phyloP scores from a whole-genome alignment of 2,329 filamentous ascomycete species.

The Apiospora marii region DNA sequence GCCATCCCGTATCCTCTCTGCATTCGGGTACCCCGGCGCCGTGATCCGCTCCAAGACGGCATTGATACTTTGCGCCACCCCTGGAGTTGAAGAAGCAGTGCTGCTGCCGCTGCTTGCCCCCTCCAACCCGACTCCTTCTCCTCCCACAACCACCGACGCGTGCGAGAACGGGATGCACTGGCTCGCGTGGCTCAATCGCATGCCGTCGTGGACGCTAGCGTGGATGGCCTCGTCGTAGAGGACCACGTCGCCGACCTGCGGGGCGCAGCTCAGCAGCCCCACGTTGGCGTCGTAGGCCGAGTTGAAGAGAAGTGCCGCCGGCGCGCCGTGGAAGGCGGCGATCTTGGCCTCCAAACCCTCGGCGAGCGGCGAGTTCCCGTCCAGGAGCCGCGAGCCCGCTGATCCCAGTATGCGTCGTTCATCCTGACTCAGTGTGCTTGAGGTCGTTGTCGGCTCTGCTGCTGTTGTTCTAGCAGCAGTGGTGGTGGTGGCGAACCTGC shows the following conservation, averaged over 20 bases:
- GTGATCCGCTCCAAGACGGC: slow-evolving; percentile 39
- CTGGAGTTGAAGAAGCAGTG: background rate
- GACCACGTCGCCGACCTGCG: slow-evolving; percentile 67
- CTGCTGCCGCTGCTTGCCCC: background rate
- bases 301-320: slow-evolving; percentile 59
- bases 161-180: slow-evolving; percentile 62
- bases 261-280: slow-evolving; percentile 67
- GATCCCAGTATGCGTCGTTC: slow-evolving; percentile 47
- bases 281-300: slow-evolving; percentile 73
- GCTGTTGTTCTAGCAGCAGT: background rate
- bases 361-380: slow-evolving; percentile 56
- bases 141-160: slow-evolving; percentile 54
- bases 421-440: background rate
- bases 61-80: slow-evolving; percentile 37
- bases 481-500: slow-evolving; percentile 18
- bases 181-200: slow-evolving; percentile 68
- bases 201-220: slow-evolving; percentile 81
- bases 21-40: slow-evolving; percentile 11
- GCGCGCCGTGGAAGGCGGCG: slow-evolving; percentile 55
- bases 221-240: slow-evolving; percentile 81
- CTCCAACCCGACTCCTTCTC: slow-evolving; percentile 25
- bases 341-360: slow-evolving; percentile 56
- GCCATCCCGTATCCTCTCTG: slow-evolving; percentile 28
- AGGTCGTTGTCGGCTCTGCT: too few relatives aligned
- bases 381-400: slow-evolving; percentile 60